Conservation (phyloP, 768 basidiomycete species). For the Mycena kentingensis region DNA sequence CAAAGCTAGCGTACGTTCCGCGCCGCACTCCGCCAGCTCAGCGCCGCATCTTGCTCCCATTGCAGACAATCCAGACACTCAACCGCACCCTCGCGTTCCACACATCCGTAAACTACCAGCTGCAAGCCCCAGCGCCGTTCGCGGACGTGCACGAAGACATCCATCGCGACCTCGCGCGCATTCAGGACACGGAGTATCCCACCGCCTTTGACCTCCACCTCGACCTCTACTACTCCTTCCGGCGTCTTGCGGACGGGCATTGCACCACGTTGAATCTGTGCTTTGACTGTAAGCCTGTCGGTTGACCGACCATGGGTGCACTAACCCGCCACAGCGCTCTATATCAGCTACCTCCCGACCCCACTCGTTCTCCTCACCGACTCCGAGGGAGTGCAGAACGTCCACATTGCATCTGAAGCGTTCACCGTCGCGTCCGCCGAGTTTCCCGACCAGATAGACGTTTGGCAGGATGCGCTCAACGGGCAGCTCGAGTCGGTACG, state of each 20-base stretch:
- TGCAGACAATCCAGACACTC: constrained; percentile 56
- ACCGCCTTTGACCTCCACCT: constrained; percentile 60
- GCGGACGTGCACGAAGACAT: constrained; percentile 61
- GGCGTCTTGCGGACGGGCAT: constrained; percentile 60
- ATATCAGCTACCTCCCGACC: constrained; percentile 50
- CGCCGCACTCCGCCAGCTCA: neutral
- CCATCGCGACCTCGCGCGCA: constrained; percentile 49
- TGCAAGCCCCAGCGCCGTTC: constrained; percentile 56
- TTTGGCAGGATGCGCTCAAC: constrained; percentile 51
- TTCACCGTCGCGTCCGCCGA: constrained; percentile 52
- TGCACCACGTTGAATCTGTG: constrained; percentile 57
- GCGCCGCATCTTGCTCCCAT: neutral
- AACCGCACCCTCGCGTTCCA: constrained; percentile 62
- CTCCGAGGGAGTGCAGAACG: constrained; percentile 43
- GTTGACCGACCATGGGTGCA: neutral
- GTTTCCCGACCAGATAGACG: constrained; percentile 51
- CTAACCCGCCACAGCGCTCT: constrained; percentile 35
- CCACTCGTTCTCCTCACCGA: constrained; percentile 52
- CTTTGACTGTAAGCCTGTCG: constrained; percentile 46
- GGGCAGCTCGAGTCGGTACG: too few species aligned
- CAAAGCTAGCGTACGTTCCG: constrained; percentile 49
- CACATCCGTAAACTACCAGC: constrained; percentile 62
- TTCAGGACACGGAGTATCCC: constrained; percentile 42
- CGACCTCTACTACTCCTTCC: constrained; percentile 54
- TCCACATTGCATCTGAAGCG: constrained; percentile 57